phyloP scores from a whole-genome alignment of 139 green algal species.

The Astrephomene gubernaculifera region DNA sequence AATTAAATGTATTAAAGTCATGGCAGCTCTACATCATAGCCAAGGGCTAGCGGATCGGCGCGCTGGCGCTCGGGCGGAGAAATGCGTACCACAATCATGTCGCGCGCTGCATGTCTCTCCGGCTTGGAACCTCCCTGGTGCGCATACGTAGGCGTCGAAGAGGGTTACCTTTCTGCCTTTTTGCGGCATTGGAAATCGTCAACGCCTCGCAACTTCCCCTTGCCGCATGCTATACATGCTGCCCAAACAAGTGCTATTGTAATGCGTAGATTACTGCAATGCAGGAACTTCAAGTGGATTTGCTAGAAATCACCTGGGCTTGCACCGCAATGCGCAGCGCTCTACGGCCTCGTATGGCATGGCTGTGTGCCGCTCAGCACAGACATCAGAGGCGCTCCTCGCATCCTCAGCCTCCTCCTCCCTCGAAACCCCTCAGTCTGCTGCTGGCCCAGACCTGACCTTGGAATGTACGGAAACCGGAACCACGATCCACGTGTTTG shows the following conservation, averaged over 20 bases:
- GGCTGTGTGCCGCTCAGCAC: not conserved
- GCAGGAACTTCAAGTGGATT: not conserved
- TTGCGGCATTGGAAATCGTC: no score
- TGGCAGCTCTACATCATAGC: no score
- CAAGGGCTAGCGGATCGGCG: no score
- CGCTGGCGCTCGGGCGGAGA: no score
- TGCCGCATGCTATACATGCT: no score
- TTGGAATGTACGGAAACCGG: constrained; percentile 8
- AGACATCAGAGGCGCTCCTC: not conserved
- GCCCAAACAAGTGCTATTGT: not conserved
- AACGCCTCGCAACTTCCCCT: no score
- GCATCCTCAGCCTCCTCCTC: not conserved
- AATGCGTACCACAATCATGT: no score
- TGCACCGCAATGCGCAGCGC: not conserved
- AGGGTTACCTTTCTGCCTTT: no score
- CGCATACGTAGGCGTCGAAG: no score
- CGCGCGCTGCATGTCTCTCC: no score
- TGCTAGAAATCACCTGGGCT: not conserved
- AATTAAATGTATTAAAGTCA: no score
- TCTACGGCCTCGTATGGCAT: not conserved
- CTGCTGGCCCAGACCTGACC: not conserved
- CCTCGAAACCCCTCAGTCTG: not conserved
- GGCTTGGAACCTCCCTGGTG: no score
- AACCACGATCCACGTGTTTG: constrained; percentile 53
- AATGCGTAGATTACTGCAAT: not conserved